These are phyloP conservation scores for Aspergillus ochraceoroseus DNA, from an alignment of 2,329 filamentous ascomycete genomes.

Conservation along the genomic window DNA sequence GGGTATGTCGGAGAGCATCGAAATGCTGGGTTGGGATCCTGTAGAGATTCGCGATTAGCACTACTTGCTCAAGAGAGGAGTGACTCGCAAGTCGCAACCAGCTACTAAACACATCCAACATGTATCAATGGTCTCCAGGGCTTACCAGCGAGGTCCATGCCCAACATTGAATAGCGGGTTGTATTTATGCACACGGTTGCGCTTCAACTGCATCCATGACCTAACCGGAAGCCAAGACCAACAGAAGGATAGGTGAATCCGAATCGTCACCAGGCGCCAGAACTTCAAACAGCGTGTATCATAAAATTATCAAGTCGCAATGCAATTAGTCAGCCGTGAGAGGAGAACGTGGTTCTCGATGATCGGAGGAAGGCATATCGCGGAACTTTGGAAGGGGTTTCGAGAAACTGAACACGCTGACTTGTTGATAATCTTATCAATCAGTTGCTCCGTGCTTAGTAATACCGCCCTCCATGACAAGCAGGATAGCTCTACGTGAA, in stretches of 20 bases:
- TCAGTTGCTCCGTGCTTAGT: conserved; percentile 7
- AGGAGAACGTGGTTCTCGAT: not conserved
- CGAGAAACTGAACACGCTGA: too few species aligned
- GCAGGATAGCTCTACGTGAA: too few species aligned
- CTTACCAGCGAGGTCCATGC: conserved; percentile 13
- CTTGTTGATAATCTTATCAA: conserved; percentile 27
- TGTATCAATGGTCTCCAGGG: too few species aligned
- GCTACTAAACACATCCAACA: too few species aligned
- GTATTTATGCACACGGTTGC: conserved; percentile 6
- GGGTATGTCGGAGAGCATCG: conserved; percentile 31
- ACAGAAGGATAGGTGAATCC: not conserved
- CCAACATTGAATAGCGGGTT: conserved; percentile 6
- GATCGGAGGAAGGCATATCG: not conserved
- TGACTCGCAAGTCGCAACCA: too few species aligned
- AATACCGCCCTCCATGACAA: not conserved
- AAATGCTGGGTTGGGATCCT: conserved; percentile 22
- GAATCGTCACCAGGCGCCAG: not conserved
- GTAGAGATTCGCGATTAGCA: not conserved
- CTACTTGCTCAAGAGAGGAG: not conserved
- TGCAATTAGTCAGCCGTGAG: not conserved
- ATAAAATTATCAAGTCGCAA: not conserved
- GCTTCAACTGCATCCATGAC: conserved; percentile 16
- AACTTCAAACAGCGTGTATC: not conserved
- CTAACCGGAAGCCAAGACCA: conserved; percentile 1
- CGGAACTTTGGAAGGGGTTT: too few species aligned